phyloP scores from a whole-genome alignment of 192 early-diverging fungal species.

The Gryganskiella cystojenkinii region DNA sequence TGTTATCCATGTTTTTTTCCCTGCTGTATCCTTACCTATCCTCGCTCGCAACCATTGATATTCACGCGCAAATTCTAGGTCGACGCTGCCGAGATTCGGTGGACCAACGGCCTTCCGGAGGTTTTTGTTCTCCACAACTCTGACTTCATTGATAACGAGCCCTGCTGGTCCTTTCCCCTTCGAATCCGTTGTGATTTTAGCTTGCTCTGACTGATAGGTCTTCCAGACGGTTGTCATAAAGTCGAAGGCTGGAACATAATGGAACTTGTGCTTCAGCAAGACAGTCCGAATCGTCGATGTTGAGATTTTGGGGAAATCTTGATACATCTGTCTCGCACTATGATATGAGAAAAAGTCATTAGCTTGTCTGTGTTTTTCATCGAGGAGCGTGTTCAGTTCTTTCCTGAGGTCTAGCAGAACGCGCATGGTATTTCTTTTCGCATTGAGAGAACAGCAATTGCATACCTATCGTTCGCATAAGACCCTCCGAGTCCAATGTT shows the following conservation, averaged over 20 bases:
- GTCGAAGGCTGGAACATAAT: conserved; percentile 31
- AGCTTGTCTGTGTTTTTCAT: no score
- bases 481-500: neutral
- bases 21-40: conserved; percentile 23
- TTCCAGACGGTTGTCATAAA: conserved; percentile 17
- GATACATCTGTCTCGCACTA: conserved; percentile 34
- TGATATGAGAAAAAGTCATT: neutral
- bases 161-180: neutral
- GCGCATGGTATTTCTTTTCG: neutral
- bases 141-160: neutral
- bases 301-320: conserved; percentile 36
- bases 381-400: no score
- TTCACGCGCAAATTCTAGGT: conserved; percentile 30
- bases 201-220: neutral
- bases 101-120: neutral
- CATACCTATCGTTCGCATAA: conserved; percentile 27
- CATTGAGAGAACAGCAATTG: neutral
- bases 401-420: no score
- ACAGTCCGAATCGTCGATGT: conserved; percentile 15
- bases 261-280: conserved; percentile 5
- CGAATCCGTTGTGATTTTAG: neutral
- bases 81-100: neutral
- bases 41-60: conserved; percentile 13
- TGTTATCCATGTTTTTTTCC: no score
- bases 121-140: neutral